A percentile compares a stretch with the other conserved stretches of the same genome.
phyloP scores from a whole-genome alignment of 805 yeast genomes.

The Diddensiella caesifluorescens region DNA sequence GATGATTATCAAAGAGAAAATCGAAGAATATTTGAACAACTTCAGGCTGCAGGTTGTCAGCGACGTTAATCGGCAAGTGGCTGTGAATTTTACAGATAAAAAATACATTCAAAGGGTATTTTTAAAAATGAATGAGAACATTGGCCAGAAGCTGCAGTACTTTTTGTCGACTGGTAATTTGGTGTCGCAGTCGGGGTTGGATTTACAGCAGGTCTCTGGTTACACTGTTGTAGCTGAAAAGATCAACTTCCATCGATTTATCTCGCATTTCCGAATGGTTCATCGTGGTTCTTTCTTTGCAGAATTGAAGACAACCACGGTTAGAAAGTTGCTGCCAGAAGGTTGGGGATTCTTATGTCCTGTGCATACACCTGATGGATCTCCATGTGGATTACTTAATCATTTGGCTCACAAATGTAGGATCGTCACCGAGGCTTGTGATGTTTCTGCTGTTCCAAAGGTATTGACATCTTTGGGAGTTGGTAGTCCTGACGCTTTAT shows the following conservation, averaged over 20 bases:
- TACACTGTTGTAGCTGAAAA: slow-evolving; percentile 98
- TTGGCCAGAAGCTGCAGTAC: slow-evolving; percentile 90
- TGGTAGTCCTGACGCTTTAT: slow-evolving; percentile 54
- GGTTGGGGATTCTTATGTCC: slow-evolving; percentile 99
- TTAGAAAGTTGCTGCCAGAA: slow-evolving; percentile 91
- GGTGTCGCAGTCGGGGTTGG: slow-evolving; percentile 94
- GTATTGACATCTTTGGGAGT: slow-evolving; percentile 72
- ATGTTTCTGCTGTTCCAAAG: slow-evolving; percentile 65
- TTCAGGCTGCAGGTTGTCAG: slow-evolving; percentile 69
- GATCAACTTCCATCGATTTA: slow-evolving; percentile 92
- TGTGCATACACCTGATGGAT: slow-evolving; percentile 99
- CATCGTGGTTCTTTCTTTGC: slow-evolving; percentile 99
- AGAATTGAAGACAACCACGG: slow-evolving; percentile 94
- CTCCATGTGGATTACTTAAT: slow-evolving; percentile 96
- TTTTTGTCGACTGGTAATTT: slow-evolving; percentile 95
- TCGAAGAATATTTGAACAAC: slow-evolving; percentile 81
- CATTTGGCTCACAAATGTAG: slow-evolving; percentile 95
- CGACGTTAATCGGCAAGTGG: slow-evolving; percentile 70
- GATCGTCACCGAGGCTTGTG: slow-evolving; percentile 71
- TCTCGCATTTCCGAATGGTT: slow-evolving; percentile 98
- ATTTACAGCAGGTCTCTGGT: slow-evolving; percentile 96
- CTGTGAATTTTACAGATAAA: slow-evolving; percentile 78
- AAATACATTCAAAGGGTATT: slow-evolving; percentile 79
- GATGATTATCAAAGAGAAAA: slow-evolving; percentile 92
- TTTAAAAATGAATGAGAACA: slow-evolving; percentile 78